These are phyloP conservation scores for Pinus albicaulis DNA, from an alignment of 75 land plant species.

Conservation along the genomic window DNA sequence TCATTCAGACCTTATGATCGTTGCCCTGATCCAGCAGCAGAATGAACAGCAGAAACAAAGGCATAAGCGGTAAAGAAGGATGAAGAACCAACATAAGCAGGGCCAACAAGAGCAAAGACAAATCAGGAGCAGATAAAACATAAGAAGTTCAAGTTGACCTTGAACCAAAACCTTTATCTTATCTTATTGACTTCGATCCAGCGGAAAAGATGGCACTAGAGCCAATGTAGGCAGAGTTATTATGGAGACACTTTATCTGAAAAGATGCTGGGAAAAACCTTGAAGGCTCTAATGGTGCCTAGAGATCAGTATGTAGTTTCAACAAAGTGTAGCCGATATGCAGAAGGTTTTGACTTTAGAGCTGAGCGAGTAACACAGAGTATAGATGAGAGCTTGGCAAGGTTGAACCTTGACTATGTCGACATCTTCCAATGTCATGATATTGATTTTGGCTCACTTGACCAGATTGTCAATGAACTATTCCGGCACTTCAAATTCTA, in stretches of 20 bases:
- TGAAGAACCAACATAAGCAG: no score
- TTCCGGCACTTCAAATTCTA: conserved; percentile 7
- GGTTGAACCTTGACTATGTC: conserved; percentile 80
- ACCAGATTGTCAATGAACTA: conserved; percentile 45
- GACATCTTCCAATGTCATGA: conserved; percentile 96
- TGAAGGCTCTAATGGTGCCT: conserved; percentile 55
- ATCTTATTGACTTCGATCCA: no score
- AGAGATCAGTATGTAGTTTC: conserved; percentile 75
- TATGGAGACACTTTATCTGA: conserved; percentile 93
- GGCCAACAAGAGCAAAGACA: no score
- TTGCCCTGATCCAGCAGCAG: no score
- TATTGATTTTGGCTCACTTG: conserved; percentile 91
- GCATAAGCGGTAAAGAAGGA: no score
- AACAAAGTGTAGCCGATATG: conserved; percentile 92
- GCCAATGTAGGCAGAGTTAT: no score
- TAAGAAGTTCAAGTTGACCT: no score
- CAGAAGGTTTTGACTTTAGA: conserved; percentile 96
- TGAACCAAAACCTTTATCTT: no score
- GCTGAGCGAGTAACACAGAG: conserved; percentile 85
- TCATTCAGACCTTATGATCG: no score
- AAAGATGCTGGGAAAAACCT: conserved; percentile 73
- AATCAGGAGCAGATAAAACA: no score
- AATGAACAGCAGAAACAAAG: no score
- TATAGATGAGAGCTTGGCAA: conserved; percentile 86
- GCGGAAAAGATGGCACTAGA: no score